Conservation (phyloP, 1,284 basidiomycete species). For the Anthracocystis panici-leucophaei region DNA sequence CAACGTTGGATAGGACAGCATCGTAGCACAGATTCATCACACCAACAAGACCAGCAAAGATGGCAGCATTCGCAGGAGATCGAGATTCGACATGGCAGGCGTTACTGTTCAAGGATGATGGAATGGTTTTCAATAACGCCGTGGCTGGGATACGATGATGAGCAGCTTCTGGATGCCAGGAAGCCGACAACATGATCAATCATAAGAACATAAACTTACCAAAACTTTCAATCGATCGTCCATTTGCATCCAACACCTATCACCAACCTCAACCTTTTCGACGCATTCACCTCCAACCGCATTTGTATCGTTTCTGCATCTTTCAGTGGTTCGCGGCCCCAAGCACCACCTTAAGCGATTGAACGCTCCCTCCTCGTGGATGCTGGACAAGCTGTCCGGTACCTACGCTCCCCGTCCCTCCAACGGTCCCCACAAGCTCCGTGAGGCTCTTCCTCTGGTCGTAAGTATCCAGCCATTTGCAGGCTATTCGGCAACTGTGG, state of each 20-base stretch:
- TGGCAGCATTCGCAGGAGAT: neutral
- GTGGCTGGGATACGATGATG: slow-evolving; percentile 22
- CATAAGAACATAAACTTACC: slow-evolving; percentile 28
- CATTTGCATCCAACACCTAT: slow-evolving; percentile 11
- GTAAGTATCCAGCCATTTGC: slow-evolving; percentile 59
- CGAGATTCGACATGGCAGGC: neutral
- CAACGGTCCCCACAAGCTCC: slow-evolving; percentile 98
- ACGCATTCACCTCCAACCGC: neutral
- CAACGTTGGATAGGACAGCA: slow-evolving; percentile 2
- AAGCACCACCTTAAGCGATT: slow-evolving; percentile 99
- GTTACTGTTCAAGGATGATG: neutral
- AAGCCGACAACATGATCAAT: neutral
- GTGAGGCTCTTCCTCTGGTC: slow-evolving; percentile 83
- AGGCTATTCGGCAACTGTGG: slow-evolving; percentile 3
- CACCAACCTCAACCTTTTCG: neutral
- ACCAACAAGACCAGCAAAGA: neutral
- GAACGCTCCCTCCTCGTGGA: slow-evolving; percentile 97
- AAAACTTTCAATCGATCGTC: slow-evolving; percentile 10
- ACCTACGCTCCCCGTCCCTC: slow-evolving; percentile 97
- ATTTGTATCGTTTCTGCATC: slow-evolving; percentile 10
- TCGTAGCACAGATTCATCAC: neutral
- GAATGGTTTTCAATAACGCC: slow-evolving; percentile 1
- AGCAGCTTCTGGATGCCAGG: neutral
- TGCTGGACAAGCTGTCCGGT: slow-evolving; percentile 98
- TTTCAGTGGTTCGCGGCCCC: slow-evolving; percentile 79